Percentiles rank a stretch among this genome's conserved stretches.
phyloP scores from a whole-genome alignment of 176 grass and related monocot species.

The Ananas comosus region DNA sequence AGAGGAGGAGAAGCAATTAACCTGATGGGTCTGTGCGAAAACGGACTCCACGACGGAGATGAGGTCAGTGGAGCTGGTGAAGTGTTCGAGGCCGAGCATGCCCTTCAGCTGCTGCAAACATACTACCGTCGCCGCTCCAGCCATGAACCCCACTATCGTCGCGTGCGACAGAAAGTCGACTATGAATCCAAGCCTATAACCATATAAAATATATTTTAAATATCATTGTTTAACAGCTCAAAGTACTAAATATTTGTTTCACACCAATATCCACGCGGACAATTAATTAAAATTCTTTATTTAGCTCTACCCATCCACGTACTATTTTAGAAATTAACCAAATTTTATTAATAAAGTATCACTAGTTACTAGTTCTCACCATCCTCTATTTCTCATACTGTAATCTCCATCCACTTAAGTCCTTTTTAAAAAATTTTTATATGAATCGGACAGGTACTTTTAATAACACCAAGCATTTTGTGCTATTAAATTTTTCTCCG shows the following conservation, averaged over 20 bases:
- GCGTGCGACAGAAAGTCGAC: slow-evolving; percentile 90
- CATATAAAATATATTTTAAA: background rate
- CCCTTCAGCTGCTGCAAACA: slow-evolving; percentile 94
- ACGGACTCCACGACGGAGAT: slow-evolving; percentile 82
- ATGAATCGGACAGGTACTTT: no score
- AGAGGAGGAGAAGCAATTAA: background rate
- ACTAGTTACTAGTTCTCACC: no score
- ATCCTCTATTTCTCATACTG: no score
- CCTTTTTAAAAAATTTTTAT: background rate
- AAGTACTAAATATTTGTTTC: background rate
- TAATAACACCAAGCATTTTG: no score
- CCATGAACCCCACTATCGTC: slow-evolving; percentile 95
- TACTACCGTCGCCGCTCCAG: slow-evolving; percentile 83
- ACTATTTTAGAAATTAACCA: no score
- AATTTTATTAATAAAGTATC: no score
- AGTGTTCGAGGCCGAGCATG: slow-evolving; percentile 64
- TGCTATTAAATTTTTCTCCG: no score
- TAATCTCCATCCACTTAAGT: no score
- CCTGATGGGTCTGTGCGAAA: slow-evolving; percentile 77
- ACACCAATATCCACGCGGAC: no score
- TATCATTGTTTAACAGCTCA: background rate
- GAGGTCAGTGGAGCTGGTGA: slow-evolving; percentile 78
- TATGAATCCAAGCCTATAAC: slow-evolving; percentile 70
- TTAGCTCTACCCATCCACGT: no score
- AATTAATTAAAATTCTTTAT: no score